These are phyloP conservation scores for Penicillium sp. DNA, from an alignment of 2,329 filamentous ascomycete genomes.

Conservation along the genomic window DNA sequence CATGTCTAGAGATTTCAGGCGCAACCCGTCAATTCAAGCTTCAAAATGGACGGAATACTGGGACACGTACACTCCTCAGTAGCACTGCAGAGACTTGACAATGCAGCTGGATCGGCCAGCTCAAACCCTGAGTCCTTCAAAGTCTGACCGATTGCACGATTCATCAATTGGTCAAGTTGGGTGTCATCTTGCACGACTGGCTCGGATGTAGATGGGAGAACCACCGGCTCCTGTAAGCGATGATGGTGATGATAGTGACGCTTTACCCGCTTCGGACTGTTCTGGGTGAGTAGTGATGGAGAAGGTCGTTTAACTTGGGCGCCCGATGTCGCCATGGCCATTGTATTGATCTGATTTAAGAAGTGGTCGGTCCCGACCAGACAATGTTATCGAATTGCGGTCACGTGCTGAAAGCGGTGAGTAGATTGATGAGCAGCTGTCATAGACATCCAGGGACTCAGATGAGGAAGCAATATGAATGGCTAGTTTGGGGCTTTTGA, in stretches of 20 bases:
- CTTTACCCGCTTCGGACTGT: slow-evolving; percentile 33
- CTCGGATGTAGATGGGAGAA: slow-evolving; percentile 27
- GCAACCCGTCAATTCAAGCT: slow-evolving; percentile 17
- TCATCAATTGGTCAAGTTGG: slow-evolving; percentile 54
- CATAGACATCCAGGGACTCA: neutral
- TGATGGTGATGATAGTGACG: slow-evolving; percentile 44
- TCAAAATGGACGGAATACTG: neutral
- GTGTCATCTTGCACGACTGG: slow-evolving; percentile 49
- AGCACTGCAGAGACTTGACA: slow-evolving; percentile 55
- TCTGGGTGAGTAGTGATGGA: slow-evolving; percentile 20
- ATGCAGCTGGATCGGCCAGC: slow-evolving; percentile 51
- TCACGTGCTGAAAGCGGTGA: slow-evolving; percentile 3
- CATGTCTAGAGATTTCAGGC: slow-evolving; percentile 46
- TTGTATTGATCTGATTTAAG: slow-evolving; percentile 6
- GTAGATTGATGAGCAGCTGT: neutral
- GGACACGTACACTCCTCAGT: slow-evolving; percentile 57
- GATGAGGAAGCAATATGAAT: neutral
- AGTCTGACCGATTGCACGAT: slow-evolving; percentile 53
- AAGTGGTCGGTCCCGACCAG: slow-evolving; percentile 13
- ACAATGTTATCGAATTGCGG: neutral
- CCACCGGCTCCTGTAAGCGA: slow-evolving; percentile 35
- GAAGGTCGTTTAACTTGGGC: slow-evolving; percentile 34
- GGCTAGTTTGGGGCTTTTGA: neutral
- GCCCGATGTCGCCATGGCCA: slow-evolving; percentile 31
- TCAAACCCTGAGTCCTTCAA: slow-evolving; percentile 55